These are phyloP conservation scores for Nakazawaea wyomingensis DNA, from an alignment of 805 yeast genomes.

Conservation along the genomic window DNA sequence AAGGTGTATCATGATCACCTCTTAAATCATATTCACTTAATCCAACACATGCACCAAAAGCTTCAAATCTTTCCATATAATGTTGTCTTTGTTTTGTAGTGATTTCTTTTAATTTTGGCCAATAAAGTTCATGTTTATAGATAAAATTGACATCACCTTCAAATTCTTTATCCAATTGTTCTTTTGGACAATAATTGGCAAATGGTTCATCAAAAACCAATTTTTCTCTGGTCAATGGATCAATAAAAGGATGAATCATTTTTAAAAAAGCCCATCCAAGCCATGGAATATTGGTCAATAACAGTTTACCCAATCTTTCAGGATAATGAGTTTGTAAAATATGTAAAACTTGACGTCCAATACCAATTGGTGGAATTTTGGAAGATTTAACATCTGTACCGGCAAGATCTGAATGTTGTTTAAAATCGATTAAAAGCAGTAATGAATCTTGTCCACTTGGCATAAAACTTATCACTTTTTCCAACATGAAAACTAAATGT, in stretches of 20 bases:
- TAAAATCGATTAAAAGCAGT: constrained; percentile 88
- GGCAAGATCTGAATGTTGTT: constrained; percentile 57
- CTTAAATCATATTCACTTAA: constrained; percentile 80
- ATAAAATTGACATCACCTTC: constrained; percentile 85
- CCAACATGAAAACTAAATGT: constrained; percentile 89
- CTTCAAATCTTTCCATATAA: constrained; percentile 63
- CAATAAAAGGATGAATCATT: constrained; percentile 92
- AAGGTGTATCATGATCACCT: constrained; percentile 11
- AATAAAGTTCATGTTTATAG: constrained; percentile 74
- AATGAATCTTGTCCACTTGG: constrained; percentile 94
- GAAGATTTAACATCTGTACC: constrained; percentile 40
- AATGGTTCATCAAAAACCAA: constrained; percentile 90
- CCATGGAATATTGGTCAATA: constrained; percentile 90
- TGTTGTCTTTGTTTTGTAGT: constrained; percentile 53
- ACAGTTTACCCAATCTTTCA: constrained; percentile 90
- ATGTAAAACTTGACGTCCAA: constrained; percentile 87
- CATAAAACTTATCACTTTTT: constrained; percentile 90
- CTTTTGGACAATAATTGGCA: constrained; percentile 73
- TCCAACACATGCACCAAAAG: constrained; percentile 72
- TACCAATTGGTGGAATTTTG: constrained; percentile 80
- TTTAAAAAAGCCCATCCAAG: constrained; percentile 90
- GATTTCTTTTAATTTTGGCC: constrained; percentile 64
- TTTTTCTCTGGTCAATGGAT: constrained; percentile 91
- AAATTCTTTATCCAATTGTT: constrained; percentile 77
- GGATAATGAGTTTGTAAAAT: constrained; percentile 97